Conservation (phyloP, 169 alveolate species). For the Plasmodium vivax region DNA sequence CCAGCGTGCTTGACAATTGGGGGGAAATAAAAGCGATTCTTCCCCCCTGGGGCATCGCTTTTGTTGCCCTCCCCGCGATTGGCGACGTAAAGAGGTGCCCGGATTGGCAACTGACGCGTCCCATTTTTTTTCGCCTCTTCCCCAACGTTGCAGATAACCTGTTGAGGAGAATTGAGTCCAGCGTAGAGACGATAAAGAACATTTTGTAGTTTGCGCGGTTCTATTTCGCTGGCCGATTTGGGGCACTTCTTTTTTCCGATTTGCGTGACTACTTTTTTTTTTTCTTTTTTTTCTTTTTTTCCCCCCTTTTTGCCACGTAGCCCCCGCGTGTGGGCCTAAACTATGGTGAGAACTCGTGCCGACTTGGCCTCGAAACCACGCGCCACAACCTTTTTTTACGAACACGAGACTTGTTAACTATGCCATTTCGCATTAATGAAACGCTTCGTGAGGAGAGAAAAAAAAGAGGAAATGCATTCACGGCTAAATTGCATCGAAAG, state of each 20-base stretch:
- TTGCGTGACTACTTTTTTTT: background rate
- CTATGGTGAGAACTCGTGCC: background rate
- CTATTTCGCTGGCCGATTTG: background rate
- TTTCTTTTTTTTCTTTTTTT: background rate
- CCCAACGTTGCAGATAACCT: constrained; percentile 29
- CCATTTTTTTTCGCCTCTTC: background rate
- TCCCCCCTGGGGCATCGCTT: background rate
- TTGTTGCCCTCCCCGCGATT: background rate
- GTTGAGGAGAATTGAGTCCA: constrained; percentile 58
- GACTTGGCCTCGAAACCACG: background rate
- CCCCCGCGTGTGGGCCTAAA: background rate
- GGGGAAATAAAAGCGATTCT: background rate
- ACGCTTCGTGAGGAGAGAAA: background rate
- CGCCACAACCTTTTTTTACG: background rate
- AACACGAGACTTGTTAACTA: background rate
- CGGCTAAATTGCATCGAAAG: background rate
- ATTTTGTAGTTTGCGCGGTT: constrained; percentile 8
- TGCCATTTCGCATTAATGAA: background rate
- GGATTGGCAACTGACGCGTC: background rate
- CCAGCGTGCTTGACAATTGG: background rate
- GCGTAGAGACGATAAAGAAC: constrained; percentile 68
- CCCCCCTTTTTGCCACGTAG: background rate
- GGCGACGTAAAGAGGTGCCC: background rate
- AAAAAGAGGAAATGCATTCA: background rate
- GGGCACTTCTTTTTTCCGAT: background rate